Base-by-base conservation (phyloP, 495 filamentous ascomycete genomes). In the Aspergillus hancockii region DNA sequence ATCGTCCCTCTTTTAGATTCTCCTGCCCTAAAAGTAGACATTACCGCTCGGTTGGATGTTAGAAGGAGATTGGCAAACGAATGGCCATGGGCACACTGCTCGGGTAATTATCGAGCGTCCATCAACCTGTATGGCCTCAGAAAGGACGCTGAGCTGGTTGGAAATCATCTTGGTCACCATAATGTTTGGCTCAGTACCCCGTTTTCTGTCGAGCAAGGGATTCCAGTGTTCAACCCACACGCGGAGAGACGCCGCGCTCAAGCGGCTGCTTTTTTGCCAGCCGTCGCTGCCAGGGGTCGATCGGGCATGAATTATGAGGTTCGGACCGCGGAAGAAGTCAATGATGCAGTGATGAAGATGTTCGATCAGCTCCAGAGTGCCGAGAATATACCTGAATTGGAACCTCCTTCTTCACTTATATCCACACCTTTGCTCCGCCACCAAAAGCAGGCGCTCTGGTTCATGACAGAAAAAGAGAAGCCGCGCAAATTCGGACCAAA, bases 381-480 rank as follows among this genome's bases (percentile, higher is more conserved):
- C 6, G 90, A 96, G 28, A 87, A 89, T 58, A 70, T 97, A 21
- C 90, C 90, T 8, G 83, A 88, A 55, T 86, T 88, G 79, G 88
- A 94, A 7, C 79, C 88, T 0, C 78, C 84, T 55, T 54, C 70
- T 55, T 54, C 70, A 14, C 70, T 77, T 16, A 77, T 96, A 46
- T 75, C 68, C 25, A 97, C 93, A 0, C 78, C 83, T 8, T 73
- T 98, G 32, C 81, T 98, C 23, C 81, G 81, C 49, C 94, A 98
- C 70, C 94, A 98, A 66, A 93, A 91, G 66, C 93, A 97, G 72
- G 94, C 88, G 0, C 79, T 98, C 3, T 85, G 85, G 71, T 98
- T 97, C 63, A 90, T 98, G 89, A 86, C 75, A 7, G 82, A 83
- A n/a, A 90, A 89, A 58, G 94, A 97, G 70, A 79, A 83, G 28